Evolutionary conservation across 768 basidiomycete species (phyloP), one percentile per base, ranked within the genome.

Genomic region (Russula sp.): DNA sequence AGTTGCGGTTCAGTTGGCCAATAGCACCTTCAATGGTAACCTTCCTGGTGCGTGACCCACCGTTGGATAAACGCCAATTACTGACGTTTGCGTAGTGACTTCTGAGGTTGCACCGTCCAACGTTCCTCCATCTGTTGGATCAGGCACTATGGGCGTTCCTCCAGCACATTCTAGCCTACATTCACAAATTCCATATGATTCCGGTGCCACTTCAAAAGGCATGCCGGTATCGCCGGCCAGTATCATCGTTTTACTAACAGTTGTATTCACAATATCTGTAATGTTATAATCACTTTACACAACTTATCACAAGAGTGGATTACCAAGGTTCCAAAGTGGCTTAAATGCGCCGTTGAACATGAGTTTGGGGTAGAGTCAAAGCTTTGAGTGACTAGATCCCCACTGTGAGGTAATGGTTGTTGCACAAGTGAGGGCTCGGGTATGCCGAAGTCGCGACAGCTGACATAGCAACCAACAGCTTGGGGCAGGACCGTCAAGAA

Each of bases 41-140:
- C 73, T 78, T 57, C 70, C 73, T 2, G 68, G 78, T 69, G 53
- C 10, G 70, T 69, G 6, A 18, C 50, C 22, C 16, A 10, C 13
- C 3, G 16, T 31, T 22, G 32, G 47, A 55, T 27, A 4, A 40
- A 18, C 5, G 48, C 31, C 20, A 44, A 20, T 31, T n/a, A n/a
- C 27, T 61, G 9, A 65, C 20, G n/a, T 55, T 51, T 52, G 66
- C 62, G 16, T 64, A 79, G 82, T 75, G 53, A 73, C 75, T 0
- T 75, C 74, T 14, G 73, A 81, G 40, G 62, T 73, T 3, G 79
- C 82, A 2, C 81, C 80, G 5, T 73, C 76, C 7, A 73, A 73
- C 3, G 71, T 72, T 10, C 70, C 71, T 32, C 53, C 59, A 5
- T 67, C 70, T 44, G 40, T 61, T 3, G 44, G 51, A 1, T 68